These are phyloP conservation scores for Panicum virgatum DNA, from an alignment of 202 grass and related monocot species.

Conservation along the genomic window DNA sequence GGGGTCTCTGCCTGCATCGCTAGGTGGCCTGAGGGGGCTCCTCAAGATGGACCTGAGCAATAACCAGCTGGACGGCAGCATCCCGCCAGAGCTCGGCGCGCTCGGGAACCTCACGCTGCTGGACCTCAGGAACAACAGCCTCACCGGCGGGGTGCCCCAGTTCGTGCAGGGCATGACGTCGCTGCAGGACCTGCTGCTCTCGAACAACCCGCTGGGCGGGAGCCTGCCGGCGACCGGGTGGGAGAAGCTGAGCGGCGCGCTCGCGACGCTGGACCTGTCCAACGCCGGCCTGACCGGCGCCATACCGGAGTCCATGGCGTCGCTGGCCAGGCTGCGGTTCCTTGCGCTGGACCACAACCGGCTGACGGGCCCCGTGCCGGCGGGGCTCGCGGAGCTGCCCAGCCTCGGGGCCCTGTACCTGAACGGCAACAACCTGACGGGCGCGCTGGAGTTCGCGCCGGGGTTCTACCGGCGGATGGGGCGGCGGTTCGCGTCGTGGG, in stretches of 20 bases:
- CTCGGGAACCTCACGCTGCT: slow-evolving; percentile 62
- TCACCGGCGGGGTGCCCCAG: slow-evolving; percentile 45
- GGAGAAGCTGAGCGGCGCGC: slow-evolving; percentile 42
- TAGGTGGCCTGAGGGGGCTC: slow-evolving; percentile 64
- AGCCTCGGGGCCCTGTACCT: slow-evolving; percentile 71
- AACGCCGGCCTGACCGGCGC: slow-evolving; percentile 34
- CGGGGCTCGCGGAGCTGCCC: slow-evolving; percentile 50
- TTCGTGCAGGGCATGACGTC: slow-evolving; percentile 49
- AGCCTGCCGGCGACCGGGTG: slow-evolving; percentile 37
- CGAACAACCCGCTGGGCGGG: slow-evolving; percentile 70
- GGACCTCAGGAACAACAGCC: slow-evolving; percentile 85
- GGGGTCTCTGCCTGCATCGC: slow-evolving; percentile 78
- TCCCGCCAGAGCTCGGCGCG: slow-evolving; percentile 59
- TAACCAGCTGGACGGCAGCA: slow-evolving; percentile 53
- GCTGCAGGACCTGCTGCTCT: slow-evolving; percentile 78
- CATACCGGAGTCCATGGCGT: slow-evolving; percentile 63
- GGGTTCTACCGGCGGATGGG: slow-evolving; percentile 78
- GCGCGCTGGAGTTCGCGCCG: slow-evolving; percentile 60
- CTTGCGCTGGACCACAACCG: slow-evolving; percentile 69
- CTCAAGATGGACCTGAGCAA: slow-evolving; percentile 86
- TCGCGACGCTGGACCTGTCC: slow-evolving; percentile 73
- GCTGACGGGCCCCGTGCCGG: slow-evolving; percentile 52
- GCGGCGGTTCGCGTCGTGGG: slow-evolving; percentile 84
- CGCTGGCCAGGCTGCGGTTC: slow-evolving; percentile 54
- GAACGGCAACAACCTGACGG: slow-evolving; percentile 87